Percentiles rank a stretch among this genome's conserved stretches.
Evolutionary conservation across 2,329 filamentous ascomycete genomes (phyloP).

Genomic region (Alternaria dauci): DNA sequence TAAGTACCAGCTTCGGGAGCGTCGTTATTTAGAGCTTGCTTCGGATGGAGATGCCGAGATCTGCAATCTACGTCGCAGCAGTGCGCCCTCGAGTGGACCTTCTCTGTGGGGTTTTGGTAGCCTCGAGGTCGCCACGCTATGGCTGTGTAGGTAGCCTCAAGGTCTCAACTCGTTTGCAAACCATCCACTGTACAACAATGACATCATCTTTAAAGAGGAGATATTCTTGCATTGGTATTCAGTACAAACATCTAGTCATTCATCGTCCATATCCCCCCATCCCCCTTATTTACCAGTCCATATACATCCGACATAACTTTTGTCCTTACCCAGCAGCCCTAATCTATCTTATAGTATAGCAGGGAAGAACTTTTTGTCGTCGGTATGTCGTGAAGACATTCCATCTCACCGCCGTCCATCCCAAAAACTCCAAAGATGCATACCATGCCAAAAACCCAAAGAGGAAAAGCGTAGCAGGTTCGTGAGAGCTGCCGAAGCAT

Average conservation of each 20-base stretch:
- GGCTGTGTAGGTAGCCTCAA: background rate
- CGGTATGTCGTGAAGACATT: background rate
- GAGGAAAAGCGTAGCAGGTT: background rate
- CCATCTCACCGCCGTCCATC: background rate
- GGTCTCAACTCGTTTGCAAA: background rate
- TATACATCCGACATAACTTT: conserved; percentile 1
- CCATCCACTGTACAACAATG: too few species aligned
- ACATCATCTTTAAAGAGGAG: conserved; percentile 11
- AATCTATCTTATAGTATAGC: background rate
- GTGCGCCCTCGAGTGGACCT: background rate
- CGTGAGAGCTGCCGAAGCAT: background rate
- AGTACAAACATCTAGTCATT: conserved; percentile 14
- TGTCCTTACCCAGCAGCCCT: conserved; percentile 1
- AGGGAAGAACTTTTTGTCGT: background rate
- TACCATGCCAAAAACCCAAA: background rate
- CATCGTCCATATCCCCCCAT: conserved; percentile 1
- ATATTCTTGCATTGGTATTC: conserved; percentile 20
- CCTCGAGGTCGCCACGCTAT: background rate
- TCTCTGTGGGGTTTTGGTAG: background rate
- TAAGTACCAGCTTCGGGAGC: background rate
- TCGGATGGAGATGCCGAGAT: background rate
- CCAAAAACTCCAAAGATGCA: conserved; percentile 5
- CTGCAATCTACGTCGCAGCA: background rate
- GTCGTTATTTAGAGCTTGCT: background rate
- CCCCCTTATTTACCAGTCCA: background rate